A percentile compares a stretch with the other conserved stretches of the same genome.
phyloP scores from a whole-genome alignment of 495 filamentous ascomycete species.

The Aspergillus sclerotioniger region DNA sequence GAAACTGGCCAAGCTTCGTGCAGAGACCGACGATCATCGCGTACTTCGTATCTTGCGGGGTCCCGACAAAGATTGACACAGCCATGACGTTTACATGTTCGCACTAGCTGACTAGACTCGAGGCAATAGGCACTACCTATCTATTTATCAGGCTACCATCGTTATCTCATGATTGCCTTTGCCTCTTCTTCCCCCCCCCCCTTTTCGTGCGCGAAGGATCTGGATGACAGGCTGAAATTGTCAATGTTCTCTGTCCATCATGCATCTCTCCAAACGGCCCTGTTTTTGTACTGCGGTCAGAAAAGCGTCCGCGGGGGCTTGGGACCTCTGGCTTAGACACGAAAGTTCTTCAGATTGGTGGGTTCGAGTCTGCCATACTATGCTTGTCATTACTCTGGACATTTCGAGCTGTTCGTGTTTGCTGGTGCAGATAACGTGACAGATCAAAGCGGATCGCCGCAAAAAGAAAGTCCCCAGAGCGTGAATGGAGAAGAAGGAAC shows the following conservation, averaged over 20 bases:
- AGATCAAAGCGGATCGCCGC: background rate
- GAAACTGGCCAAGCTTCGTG: background rate
- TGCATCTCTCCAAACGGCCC: background rate
- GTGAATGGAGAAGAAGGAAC: background rate
- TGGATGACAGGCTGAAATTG: background rate
- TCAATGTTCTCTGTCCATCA: background rate
- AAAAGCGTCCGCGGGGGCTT: background rate
- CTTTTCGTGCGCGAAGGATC: background rate
- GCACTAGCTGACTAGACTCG: background rate
- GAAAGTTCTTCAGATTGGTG: background rate
- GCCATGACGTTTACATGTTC: slow-evolving; percentile 5
- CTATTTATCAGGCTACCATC: background rate
- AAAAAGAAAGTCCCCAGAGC: background rate
- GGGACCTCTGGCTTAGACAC: background rate
- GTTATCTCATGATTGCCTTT: slow-evolving; percentile 1
- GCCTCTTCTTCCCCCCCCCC: background rate
- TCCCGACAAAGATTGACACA: background rate
- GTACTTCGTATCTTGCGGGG: slow-evolving; percentile 1
- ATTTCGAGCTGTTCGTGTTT: background rate
- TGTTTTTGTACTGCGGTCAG: background rate
- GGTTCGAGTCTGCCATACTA: background rate
- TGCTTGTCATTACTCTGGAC: background rate
- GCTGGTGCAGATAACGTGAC: background rate
- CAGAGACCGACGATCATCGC: slow-evolving; percentile 3
- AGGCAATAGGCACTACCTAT: background rate